Conservation (phyloP, 441 rosid species). For the Pelargonium citronellum region DNA sequence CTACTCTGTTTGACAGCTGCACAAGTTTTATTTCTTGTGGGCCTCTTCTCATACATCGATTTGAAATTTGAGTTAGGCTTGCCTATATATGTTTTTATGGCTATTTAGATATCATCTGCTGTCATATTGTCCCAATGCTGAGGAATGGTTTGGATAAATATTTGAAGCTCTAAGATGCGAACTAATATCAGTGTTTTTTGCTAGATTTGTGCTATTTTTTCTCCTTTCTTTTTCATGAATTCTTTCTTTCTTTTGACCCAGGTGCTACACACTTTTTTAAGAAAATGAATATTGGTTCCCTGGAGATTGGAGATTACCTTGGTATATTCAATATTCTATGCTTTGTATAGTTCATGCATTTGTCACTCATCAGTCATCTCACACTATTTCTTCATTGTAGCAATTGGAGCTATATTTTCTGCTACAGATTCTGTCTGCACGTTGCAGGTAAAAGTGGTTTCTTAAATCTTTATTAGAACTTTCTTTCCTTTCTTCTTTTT, state of each 20-base stretch:
- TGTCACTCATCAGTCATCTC: not conserved
- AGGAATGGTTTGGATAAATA: not conserved
- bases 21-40: not conserved
- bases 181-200: not conserved
- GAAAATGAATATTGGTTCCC: slow-evolving; percentile 42
- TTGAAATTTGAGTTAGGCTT: not conserved
- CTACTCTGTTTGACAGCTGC: not conserved
- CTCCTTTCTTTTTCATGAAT: not conserved
- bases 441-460: slow-evolving; percentile 50
- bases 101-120: not conserved
- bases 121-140: not conserved
- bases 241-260: slow-evolving; percentile 27
- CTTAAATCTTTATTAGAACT: slow-evolving; percentile 12
- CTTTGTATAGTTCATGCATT: not conserved
- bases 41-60: too few species aligned
- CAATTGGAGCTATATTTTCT: slow-evolving; percentile 91
- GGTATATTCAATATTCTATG: slow-evolving; percentile 30
- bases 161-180: slow-evolving; percentile 6
- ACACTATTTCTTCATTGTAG: slow-evolving; percentile 31
- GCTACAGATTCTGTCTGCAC: slow-evolving; percentile 97
- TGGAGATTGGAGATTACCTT: slow-evolving; percentile 57
- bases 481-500: slow-evolving; percentile 6
- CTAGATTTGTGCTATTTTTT: not conserved
- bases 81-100: not conserved
- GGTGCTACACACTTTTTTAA: slow-evolving; percentile 49